phyloP scores from a whole-genome alignment of 495 filamentous ascomycete species.

The Penicillium riverlandense region DNA sequence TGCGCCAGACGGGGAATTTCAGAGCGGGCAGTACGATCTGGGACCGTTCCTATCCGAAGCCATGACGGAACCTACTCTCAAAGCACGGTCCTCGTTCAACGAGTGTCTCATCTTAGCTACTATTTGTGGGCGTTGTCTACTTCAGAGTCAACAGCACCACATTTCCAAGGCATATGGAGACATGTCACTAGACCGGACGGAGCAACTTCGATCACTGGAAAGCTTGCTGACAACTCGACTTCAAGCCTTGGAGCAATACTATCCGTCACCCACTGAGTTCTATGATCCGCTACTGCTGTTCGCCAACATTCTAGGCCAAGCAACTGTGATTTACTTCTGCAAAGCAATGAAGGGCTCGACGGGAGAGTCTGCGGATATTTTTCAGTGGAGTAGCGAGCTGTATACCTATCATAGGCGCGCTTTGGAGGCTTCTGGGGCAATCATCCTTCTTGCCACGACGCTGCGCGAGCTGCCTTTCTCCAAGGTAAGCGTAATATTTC shows the following conservation, averaged over 20 bases:
- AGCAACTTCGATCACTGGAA: conserved; percentile 41
- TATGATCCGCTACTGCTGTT: conserved; percentile 38
- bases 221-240: conserved; percentile 28
- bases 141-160: conserved; percentile 32
- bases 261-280: conserved; percentile 13
- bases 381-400: background rate
- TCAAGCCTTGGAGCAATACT: conserved; percentile 11
- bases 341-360: conserved; percentile 4
- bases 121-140: conserved; percentile 38
- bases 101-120: conserved; percentile 43
- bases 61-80: conserved; percentile 20
- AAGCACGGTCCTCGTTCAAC: conserved; percentile 32
- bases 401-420: background rate
- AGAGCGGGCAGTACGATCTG: conserved; percentile 33
- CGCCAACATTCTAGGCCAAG: conserved; percentile 35
- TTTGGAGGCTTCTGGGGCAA: conserved; percentile 27
- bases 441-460: conserved; percentile 30
- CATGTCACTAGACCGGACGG: conserved; percentile 26
- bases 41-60: conserved; percentile 38
- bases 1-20: conserved; percentile 39
- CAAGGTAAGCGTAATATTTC: conserved; percentile 10
- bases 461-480: conserved; percentile 37
- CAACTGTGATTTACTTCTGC: conserved; percentile 33
- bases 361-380: background rate
- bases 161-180: conserved; percentile 18